Evolutionary conservation across 331 rosid species (phyloP).

Genomic region (Pyracantha coccinea): DNA sequence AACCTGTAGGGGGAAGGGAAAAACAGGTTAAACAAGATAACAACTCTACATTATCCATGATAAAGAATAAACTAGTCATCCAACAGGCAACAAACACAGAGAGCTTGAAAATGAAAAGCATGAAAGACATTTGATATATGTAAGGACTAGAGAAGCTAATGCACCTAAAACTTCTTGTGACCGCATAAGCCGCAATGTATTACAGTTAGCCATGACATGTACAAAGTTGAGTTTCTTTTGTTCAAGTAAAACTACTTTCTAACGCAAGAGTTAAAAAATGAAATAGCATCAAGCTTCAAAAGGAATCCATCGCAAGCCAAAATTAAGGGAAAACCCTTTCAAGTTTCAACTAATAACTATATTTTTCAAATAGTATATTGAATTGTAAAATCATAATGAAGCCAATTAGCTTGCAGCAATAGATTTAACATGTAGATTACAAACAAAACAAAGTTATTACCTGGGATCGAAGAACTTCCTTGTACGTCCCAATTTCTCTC

Average conservation of each 20-base stretch:
- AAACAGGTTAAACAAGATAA: conserved; percentile 23
- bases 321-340: background rate
- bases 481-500: conserved; percentile 99
- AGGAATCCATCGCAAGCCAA: background rate
- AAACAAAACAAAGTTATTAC: conserved; percentile 30
- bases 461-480: conserved; percentile 99
- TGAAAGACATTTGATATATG: background rate
- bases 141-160: background rate
- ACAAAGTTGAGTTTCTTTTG: background rate
- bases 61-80: background rate
- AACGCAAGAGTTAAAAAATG: background rate
- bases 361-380: background rate
- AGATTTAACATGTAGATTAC: background rate
- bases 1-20: conserved; percentile 45
- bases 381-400: background rate
- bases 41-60: background rate
- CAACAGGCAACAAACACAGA: background rate
- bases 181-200: background rate
- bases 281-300: background rate
- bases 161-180: background rate
- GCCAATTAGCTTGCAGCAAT: background rate
- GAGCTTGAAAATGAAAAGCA: background rate
- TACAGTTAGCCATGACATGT: background rate
- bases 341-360: background rate
- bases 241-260: background rate